Percentiles rank a stretch among this genome's conserved stretches.
Evolutionary conservation across 179 eudicot species (phyloP).

Genomic region (Amaranthus tricolor): DNA sequence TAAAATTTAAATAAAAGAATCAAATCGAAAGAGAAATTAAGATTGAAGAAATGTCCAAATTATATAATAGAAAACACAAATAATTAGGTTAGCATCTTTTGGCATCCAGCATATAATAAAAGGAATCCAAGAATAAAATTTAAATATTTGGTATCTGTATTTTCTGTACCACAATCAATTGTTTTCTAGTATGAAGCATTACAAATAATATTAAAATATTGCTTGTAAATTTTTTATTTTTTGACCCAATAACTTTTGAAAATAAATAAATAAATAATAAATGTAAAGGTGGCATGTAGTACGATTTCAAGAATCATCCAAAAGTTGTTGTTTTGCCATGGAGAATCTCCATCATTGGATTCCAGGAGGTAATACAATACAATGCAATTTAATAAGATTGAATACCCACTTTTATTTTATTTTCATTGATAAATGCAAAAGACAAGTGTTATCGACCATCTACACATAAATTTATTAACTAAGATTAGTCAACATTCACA

Average conservation of each 20-base stretch:
- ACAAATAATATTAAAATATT: background rate
- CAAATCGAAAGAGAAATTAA: background rate
- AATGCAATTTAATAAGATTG: background rate
- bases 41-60: slow-evolving; percentile 5
- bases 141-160: background rate
- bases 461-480: no score
- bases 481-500: no score
- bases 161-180: background rate
- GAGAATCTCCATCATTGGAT: slow-evolving; percentile 21
- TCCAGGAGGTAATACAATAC: background rate
- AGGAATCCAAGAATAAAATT: slow-evolving; percentile 11
- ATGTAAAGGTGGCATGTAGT: background rate
- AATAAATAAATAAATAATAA: background rate
- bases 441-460: no score
- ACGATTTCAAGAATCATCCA: slow-evolving; percentile 2
- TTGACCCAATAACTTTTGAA: background rate
- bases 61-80: slow-evolving; percentile 9
- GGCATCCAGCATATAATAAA: slow-evolving; percentile 4
- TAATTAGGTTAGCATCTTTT: slow-evolving; percentile 23
- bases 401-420: no score
- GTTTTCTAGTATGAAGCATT: slow-evolving; percentile 3
- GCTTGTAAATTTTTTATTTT: background rate
- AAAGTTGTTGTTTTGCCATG: background rate
- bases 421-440: background rate
- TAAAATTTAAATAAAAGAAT: background rate